Conservation (phyloP, 768 basidiomycete genomes). For the Mycena floridula region DNA sequence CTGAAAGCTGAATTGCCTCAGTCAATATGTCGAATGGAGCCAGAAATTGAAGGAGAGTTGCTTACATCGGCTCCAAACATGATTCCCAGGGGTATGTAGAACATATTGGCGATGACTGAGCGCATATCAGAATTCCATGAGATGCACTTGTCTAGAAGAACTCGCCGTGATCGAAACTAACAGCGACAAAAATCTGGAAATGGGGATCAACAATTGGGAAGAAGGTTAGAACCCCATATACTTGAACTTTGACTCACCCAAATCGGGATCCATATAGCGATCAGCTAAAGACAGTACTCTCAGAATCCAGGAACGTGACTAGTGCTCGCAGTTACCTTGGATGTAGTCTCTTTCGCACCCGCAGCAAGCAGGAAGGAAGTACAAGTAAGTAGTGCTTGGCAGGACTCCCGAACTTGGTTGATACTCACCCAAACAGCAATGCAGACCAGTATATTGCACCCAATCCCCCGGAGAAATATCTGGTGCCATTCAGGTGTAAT, state of each 20-base stretch:
- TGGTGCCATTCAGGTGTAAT: slow-evolving; percentile 63
- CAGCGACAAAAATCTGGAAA: slow-evolving; percentile 69
- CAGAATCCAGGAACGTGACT: too few relatives aligned
- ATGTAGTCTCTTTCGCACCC: slow-evolving; percentile 59
- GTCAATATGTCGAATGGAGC: too few relatives aligned
- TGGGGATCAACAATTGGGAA: neutral
- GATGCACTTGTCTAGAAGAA: too few relatives aligned
- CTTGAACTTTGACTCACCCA: slow-evolving; percentile 39
- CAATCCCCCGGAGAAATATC: slow-evolving; percentile 68
- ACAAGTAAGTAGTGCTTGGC: neutral
- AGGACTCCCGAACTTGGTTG: neutral
- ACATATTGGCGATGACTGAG: slow-evolving; percentile 74
- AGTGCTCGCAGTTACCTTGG: slow-evolving; percentile 53
- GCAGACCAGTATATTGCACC: slow-evolving; percentile 73
- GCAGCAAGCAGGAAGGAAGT: slow-evolving; percentile 50
- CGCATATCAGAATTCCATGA: neutral
- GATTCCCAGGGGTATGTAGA: slow-evolving; percentile 62
- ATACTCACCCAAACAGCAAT: slow-evolving; percentile 63
- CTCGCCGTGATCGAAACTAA: slow-evolving; percentile 65
- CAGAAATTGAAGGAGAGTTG: too few relatives aligned
- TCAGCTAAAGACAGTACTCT: neutral
- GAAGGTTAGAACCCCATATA: neutral
- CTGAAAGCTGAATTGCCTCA: too few relatives aligned
- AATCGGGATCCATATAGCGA: slow-evolving; percentile 68
- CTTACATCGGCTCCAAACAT: slow-evolving; percentile 63